These are phyloP conservation scores for Zygosaccharomyces siamensis DNA, from an alignment of 805 yeast genomes.

Conservation along the genomic window DNA sequence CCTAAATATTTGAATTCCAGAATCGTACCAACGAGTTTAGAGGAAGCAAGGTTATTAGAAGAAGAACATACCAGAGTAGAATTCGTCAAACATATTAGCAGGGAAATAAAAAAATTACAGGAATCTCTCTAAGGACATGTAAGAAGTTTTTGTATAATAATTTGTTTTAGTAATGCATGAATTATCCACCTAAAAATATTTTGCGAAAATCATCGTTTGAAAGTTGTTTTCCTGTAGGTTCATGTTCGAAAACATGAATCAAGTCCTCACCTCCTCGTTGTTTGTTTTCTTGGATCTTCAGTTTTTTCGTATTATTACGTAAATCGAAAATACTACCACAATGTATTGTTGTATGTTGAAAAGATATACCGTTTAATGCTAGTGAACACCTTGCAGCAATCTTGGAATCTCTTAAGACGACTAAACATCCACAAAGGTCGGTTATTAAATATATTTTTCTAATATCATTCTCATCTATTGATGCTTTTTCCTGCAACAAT, in stretches of 20 bases:
- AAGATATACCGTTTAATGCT: constrained; percentile 37
- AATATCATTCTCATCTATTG: constrained; percentile 26
- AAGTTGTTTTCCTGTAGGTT: constrained; percentile 16
- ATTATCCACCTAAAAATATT: constrained; percentile 31
- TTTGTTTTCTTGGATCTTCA: background rate
- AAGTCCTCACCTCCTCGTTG: background rate
- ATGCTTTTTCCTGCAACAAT: constrained; percentile 14
- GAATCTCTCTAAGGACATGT: constrained; percentile 31
- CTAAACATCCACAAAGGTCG: constrained; percentile 44
- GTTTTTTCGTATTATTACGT: constrained; percentile 9
- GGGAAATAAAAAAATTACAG: constrained; percentile 51
- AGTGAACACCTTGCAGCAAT: constrained; percentile 52
- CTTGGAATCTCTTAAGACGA: constrained; percentile 40
- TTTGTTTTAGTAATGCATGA: constrained; percentile 1
- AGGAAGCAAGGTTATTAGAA: constrained; percentile 57
- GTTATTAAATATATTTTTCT: constrained; percentile 43
- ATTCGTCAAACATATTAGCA: constrained; percentile 44
- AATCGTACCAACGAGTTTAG: constrained; percentile 55
- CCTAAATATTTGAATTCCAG: constrained; percentile 77
- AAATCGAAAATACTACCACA: constrained; percentile 37
- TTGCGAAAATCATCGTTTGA: constrained; percentile 39
- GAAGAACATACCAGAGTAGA: constrained; percentile 40
- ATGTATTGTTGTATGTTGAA: constrained; percentile 35
- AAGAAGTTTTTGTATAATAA: constrained; percentile 1
- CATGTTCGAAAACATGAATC: background rate